Conservation (phyloP, 768 basidiomycete species). For the Mycena latifolia region DNA sequence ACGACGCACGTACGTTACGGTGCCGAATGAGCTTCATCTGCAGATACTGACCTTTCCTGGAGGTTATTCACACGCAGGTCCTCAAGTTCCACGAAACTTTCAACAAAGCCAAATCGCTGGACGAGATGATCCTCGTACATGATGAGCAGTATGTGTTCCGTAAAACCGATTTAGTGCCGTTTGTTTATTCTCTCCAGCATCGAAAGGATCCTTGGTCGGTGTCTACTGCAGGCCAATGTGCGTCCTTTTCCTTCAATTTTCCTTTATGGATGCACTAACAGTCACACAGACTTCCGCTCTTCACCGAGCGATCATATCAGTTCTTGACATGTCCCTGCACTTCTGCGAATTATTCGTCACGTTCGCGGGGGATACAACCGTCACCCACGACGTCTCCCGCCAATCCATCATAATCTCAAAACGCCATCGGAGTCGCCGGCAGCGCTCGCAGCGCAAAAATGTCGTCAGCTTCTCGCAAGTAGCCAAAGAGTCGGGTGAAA, state of each 20-base stretch:
- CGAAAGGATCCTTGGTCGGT: slow-evolving; percentile 69
- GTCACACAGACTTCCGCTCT: slow-evolving; percentile 70
- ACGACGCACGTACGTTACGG: slow-evolving; percentile 72
- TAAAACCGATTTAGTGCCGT: neutral
- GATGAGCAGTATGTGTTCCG: slow-evolving; percentile 70
- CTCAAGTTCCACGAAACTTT: slow-evolving; percentile 70
- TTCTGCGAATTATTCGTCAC: slow-evolving; percentile 75
- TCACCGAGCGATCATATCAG: slow-evolving; percentile 73
- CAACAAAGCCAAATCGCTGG: slow-evolving; percentile 69
- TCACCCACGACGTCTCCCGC: slow-evolving; percentile 68
- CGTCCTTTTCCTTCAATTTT: slow-evolving; percentile 19
- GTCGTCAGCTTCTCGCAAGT: slow-evolving; percentile 72
- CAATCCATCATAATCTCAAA: slow-evolving; percentile 65
- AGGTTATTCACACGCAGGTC: slow-evolving; percentile 80
- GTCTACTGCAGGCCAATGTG: slow-evolving; percentile 75
- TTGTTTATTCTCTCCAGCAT: slow-evolving; percentile 55
- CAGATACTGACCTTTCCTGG: neutral
- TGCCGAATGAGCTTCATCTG: neutral
- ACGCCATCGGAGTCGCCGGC: slow-evolving; percentile 73
- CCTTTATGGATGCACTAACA: neutral
- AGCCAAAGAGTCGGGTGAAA: slow-evolving; percentile 45
- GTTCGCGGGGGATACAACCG: slow-evolving; percentile 69
- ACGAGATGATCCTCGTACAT: slow-evolving; percentile 81
- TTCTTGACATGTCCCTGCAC: slow-evolving; percentile 80
- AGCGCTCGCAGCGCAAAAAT: slow-evolving; percentile 65